Evolutionary conservation across 192 early-diverging fungal species (phyloP), one percentile per base, ranked within the genome.

Genomic region (Rhizoclosmatium globosum): DNA sequence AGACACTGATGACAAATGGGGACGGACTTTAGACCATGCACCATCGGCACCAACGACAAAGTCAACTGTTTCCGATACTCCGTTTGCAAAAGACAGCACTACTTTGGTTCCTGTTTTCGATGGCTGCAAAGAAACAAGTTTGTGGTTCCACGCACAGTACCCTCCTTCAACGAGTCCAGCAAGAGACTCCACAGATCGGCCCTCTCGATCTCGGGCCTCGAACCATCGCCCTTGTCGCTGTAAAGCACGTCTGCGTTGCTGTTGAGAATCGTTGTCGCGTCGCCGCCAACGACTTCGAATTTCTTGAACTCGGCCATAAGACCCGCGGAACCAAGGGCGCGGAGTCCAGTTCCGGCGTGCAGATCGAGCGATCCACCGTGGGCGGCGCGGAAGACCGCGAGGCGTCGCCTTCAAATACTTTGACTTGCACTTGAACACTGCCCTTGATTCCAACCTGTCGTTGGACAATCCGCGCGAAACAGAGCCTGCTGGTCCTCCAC

Each of bases 31-130:
- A 31, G 87, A 89, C 89, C 89, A 90, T 17, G 86, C 85, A 4
- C 89, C 89, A 76, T 90, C 89, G 43, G 86, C 85, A n/a, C 87
- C 88, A 21, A 89, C 77, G 3, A 89, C 82, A 9, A 89, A 39
- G 65, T 87, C 83, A 41, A 76, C 71, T 23, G n/a, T 56, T 47
- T 47, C 60, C 11, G 68, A 17, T 6, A 9, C 41, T 13, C 68
- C 68, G 39, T 46, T 41, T 6, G 68, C 23, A 23, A 69, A 69
- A 9, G 9, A 6, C 11, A 69, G 44, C 23, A 4, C 9, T 9
- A 69, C 9, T 13, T 4, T 6, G 11, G n/a, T n/a, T n/a, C n/a
- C n/a, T 23, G 13, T 39, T 9, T 23, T 44, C 31, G 64, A 38
- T 4, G 41, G 9, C 15, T 38, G 7, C 4, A 69, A 23, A 13